Percentiles rank a stretch among this genome's conserved stretches.
Evolutionary conservation across 179 eudicot genomes (phyloP).

Genomic region (Amaranthus tricolor): DNA sequence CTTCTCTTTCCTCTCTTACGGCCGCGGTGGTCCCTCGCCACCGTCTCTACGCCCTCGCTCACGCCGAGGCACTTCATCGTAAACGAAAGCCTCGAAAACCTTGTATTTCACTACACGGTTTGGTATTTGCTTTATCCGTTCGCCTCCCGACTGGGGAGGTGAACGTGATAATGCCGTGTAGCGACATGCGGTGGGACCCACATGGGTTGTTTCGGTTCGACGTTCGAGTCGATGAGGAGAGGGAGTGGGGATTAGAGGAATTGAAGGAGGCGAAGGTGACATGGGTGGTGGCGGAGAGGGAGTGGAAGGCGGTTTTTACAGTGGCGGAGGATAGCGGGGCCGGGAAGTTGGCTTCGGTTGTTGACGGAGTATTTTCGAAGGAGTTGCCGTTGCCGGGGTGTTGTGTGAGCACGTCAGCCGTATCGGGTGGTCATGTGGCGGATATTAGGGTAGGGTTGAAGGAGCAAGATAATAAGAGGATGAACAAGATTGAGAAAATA

Average conservation of each 20-base stretch:
- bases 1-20: conserved; percentile 45
- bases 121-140: conserved; percentile 26
- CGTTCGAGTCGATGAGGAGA: conserved; percentile 24
- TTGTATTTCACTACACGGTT: conserved; percentile 18
- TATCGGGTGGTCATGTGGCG: conserved; percentile 37
- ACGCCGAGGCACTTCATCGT: conserved; percentile 17
- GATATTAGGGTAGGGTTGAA: conserved; percentile 26
- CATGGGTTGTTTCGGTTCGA: conserved; percentile 34
- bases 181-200: conserved; percentile 22
- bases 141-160: background rate
- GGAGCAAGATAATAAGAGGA: background rate
- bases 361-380: conserved; percentile 33
- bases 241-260: conserved; percentile 27
- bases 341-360: conserved; percentile 22
- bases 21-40: conserved; percentile 26
- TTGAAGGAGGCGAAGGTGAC: conserved; percentile 25
- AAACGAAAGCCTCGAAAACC: conserved; percentile 19
- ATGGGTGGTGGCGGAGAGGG: conserved; percentile 26
- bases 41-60: conserved; percentile 21
- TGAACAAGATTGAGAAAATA: conserved; percentile 25
- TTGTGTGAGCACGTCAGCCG: conserved; percentile 16
- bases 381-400: conserved; percentile 36
- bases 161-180: conserved; percentile 21
- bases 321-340: conserved; percentile 30
- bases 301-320: conserved; percentile 29